Conservation (phyloP, 1,139 yeast species). For the Suhomyces maxii region DNA sequence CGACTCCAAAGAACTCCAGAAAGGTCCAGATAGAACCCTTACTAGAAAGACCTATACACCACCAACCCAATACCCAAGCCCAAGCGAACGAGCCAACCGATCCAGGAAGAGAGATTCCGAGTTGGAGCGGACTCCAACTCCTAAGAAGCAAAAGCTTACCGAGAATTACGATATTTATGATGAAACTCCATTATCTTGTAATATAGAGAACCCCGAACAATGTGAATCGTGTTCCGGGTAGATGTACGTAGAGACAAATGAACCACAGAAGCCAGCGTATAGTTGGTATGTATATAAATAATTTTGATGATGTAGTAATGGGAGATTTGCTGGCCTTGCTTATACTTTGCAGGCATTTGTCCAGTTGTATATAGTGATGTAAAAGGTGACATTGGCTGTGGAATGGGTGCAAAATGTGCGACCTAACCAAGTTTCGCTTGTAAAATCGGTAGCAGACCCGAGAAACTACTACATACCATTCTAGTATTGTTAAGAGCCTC, state of each 20-base stretch:
- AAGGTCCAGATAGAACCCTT: neutral
- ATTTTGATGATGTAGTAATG: no score
- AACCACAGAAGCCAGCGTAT: neutral
- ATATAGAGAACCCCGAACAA: slow-evolving; percentile 31
- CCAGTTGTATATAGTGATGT: no score
- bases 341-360: no score
- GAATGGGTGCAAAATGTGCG: no score
- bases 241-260: neutral
- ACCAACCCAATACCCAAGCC: neutral
- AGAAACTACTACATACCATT: no score
- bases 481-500: no score
- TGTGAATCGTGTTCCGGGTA: slow-evolving; percentile 53
- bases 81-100: neutral
- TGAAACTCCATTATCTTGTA: slow-evolving; percentile 41
- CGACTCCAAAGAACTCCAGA: slow-evolving; percentile 5
- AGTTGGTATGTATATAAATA: no score
- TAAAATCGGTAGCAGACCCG: no score
- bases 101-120: neutral
- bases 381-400: no score
- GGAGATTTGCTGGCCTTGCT: no score
- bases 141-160: neutral
- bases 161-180: slow-evolving; percentile 28
- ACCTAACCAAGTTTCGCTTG: no score
- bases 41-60: slow-evolving; percentile 21
- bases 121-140: neutral